These are phyloP conservation scores for Arabis hirsuta DNA, from an alignment of 345 rosid genomes.

Conservation along the genomic window DNA sequence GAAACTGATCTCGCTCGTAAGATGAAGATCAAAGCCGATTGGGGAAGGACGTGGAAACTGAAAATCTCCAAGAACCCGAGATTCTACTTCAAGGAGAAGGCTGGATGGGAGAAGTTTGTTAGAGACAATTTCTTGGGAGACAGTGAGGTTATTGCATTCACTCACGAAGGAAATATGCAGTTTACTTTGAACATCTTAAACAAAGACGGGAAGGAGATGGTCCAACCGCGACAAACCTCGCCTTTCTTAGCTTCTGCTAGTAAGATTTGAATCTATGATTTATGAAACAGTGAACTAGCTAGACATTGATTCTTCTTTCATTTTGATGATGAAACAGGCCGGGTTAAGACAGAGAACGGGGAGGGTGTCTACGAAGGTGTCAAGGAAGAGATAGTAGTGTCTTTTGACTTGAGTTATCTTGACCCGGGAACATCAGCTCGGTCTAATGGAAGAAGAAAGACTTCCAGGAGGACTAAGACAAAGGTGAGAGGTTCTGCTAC, in stretches of 20 bases:
- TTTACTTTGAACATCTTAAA: not conserved
- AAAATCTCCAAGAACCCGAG: not conserved
- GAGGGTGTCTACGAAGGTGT: not conserved
- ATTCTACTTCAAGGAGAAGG: conserved; percentile 5
- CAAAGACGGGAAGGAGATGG: not conserved
- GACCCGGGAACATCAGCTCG: not conserved
- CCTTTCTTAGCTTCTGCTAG: not conserved
- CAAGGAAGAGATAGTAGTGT: not conserved
- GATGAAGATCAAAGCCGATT: not conserved
- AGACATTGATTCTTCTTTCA: not conserved
- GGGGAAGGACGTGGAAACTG: conserved; percentile 20
- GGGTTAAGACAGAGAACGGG: not conserved
- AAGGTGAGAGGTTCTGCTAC: not conserved
- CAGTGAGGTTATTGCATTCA: not conserved
- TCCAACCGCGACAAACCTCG: not conserved
- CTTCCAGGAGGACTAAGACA: not conserved
- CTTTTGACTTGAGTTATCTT: conserved; percentile 1
- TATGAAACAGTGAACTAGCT: not conserved
- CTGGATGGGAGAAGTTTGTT: conserved; percentile 16
- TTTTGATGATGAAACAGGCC: conserved; percentile 11
- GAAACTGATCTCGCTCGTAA: not conserved
- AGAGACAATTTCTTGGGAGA: conserved; percentile 12
- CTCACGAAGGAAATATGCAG: not conserved
- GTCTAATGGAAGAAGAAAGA: not conserved
- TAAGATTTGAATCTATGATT: not conserved